These are phyloP conservation scores for Cladophialophora psammophila DNA, from an alignment of 2,329 filamentous ascomycete genomes.

Conservation along the genomic window DNA sequence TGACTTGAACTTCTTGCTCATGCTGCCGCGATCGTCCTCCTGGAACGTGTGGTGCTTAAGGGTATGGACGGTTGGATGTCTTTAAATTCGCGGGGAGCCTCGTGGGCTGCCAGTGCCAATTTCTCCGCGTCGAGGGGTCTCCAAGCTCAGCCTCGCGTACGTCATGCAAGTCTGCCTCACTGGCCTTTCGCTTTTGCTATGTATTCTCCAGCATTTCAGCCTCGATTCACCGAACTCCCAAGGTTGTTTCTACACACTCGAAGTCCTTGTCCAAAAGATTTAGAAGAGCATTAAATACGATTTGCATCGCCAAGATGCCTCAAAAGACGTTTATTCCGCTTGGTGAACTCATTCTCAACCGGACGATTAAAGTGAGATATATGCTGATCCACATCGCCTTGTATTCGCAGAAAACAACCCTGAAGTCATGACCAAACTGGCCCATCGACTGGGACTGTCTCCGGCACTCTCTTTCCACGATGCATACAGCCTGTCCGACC, in stretches of 20 bases:
- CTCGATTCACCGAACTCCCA: neutral
- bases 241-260: neutral
- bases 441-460: slow-evolving; percentile 58
- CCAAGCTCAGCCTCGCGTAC: slow-evolving; percentile 13
- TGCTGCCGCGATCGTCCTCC: slow-evolving; percentile 44
- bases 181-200: slow-evolving; percentile 11
- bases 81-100: neutral
- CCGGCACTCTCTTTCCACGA: slow-evolving; percentile 60
- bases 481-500: slow-evolving; percentile 61
- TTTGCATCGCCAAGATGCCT: slow-evolving; percentile 16
- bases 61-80: neutral
- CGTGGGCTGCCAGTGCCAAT: neutral
- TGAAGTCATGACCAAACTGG: slow-evolving; percentile 59
- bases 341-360: slow-evolving; percentile 17
- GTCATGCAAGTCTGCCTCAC: slow-evolving; percentile 33
- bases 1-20: slow-evolving; percentile 70
- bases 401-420: slow-evolving; percentile 61
- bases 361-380: neutral
- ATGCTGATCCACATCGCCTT: neutral
- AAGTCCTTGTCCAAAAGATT: neutral
- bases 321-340: slow-evolving; percentile 32
- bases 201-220: neutral
- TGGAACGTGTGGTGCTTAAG: neutral
- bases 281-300: neutral
- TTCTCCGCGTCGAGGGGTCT: slow-evolving; percentile 19